Conservation (phyloP, 73 alveolate genomes). For the Halteria grandinella region DNA sequence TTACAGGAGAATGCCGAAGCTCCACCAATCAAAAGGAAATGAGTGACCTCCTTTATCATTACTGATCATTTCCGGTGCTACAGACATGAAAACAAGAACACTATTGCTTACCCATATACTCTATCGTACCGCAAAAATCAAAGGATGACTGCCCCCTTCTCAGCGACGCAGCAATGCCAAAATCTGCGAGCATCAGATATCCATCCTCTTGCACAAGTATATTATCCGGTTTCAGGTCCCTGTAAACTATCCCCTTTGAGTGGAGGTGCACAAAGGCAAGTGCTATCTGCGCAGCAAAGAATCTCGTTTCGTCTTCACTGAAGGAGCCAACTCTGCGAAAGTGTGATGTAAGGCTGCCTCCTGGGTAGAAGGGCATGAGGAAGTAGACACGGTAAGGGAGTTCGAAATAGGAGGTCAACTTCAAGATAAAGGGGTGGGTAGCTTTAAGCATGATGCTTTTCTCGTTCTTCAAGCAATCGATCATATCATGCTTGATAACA, state of each 20-base stretch:
- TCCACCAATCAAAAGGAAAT: conserved; percentile 80
- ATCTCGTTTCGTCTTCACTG: conserved; percentile 66
- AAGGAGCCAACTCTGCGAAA: conserved; percentile 26
- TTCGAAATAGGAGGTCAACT: conserved; percentile 77
- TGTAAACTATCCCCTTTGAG: conserved; percentile 31
- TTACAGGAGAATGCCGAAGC: conserved; percentile 74
- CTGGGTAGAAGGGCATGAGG: conserved; percentile 67
- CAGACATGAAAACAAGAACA: background rate
- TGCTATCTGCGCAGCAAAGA: conserved; percentile 73
- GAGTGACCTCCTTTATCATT: conserved; percentile 75
- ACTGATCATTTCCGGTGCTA: conserved; percentile 89
- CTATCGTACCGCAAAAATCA: conserved; percentile 64
- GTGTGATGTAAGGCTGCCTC: conserved; percentile 48
- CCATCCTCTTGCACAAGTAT: conserved; percentile 68
- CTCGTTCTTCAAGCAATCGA: conserved; percentile 81
- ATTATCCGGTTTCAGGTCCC: conserved; percentile 76
- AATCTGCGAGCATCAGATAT: conserved; percentile 66
- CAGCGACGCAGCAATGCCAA: conserved; percentile 63
- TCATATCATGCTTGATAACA: conserved; percentile 82
- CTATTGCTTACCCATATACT: conserved; percentile 44
- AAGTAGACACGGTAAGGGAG: conserved; percentile 86
- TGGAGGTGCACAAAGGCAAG: conserved; percentile 64
- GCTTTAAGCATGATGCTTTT: conserved; percentile 78
- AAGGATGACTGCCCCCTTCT: background rate
- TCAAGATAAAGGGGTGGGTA: conserved; percentile 86